Base-by-base conservation (phyloP, 306 rosid genomes). In the Vigna mungo region DNA sequence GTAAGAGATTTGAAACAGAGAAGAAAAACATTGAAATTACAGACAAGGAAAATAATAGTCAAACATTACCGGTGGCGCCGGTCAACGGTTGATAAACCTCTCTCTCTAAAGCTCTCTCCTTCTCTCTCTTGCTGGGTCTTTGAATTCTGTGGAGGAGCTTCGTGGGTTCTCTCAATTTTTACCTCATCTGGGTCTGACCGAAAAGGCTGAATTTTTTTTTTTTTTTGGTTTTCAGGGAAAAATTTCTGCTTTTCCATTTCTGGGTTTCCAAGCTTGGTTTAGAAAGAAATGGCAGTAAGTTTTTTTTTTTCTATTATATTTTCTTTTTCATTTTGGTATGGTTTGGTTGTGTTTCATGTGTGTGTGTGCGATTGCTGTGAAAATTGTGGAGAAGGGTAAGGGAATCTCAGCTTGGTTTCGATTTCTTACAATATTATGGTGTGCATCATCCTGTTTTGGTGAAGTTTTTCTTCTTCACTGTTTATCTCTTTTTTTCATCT, bases 1-100 rank as follows among this genome's bases (percentile, higher is more conserved):
- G 72, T 7, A 37, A 65, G 82, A 44, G 47, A 66, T 78, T 78
- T 68, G 85, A 82, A 80, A 75, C 61, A 16, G 13, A 60, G 70
- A 68, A 83, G 84, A 34, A 78, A 70, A 87, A 64, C 76, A 55
- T 12, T 52, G 78, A 83, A 80, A 61, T 85, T 73, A 80, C 86
- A 61, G 41, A 78, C 77, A 65, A 65, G 5, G 20, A 64, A 52
- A 21, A 52, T 39, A 82, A 85, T 64, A 88, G 97, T 92, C 97
- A 90, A 87, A 90, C 82, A 64, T 84, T 74, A 87, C 90, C 89
- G 93, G 91, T 86, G 86, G 90, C 87, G 56, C 88, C 90, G 84
- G 93, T 92, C 90, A 86, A 88, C 88, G 87, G 82, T 90, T 76
- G 87, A 87, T 90, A 85, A 90, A 79, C 92, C 90, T 64, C 88